A percentile compares a stretch with the other conserved stretches of the same genome.
Conservation (phyloP, 1,139 yeast genomes). For the Candida anutae region DNA sequence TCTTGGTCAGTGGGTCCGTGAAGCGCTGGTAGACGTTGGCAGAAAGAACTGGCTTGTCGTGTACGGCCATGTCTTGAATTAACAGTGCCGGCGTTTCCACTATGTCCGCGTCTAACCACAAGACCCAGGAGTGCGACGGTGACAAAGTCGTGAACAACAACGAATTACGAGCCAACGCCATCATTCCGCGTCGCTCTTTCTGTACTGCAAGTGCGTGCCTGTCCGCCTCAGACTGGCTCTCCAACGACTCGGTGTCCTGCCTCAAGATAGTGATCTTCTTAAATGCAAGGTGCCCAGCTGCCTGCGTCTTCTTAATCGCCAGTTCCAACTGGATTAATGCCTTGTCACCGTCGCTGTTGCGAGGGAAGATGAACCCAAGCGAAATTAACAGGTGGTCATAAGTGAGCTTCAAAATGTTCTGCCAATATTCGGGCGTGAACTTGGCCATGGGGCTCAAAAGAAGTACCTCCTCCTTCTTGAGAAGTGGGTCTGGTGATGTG, state of each 20-base stretch:
- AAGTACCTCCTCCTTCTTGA: conserved; percentile 73
- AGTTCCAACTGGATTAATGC: conserved; percentile 65
- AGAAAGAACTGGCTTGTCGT: conserved; percentile 78
- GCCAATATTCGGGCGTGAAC: conserved; percentile 83
- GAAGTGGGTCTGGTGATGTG: conserved; percentile 60
- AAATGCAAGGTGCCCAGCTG: conserved; percentile 52
- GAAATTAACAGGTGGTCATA: conserved; percentile 84
- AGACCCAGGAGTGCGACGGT: conserved; percentile 87
- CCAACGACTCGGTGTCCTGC: conserved; percentile 77
- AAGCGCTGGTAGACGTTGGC: conserved; percentile 91
- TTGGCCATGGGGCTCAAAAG: conserved; percentile 83
- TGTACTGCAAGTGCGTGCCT: conserved; percentile 69
- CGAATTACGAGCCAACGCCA: conserved; percentile 94
- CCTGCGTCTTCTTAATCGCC: conserved; percentile 53
- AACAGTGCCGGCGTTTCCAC: conserved; percentile 78
- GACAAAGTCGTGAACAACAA: conserved; percentile 82
- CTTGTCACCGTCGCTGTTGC: conserved; percentile 68
- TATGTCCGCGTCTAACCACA: conserved; percentile 94
- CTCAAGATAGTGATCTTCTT: conserved; percentile 79
- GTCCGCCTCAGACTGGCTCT: conserved; percentile 66
- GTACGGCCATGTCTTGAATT: conserved; percentile 81
- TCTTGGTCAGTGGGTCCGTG: conserved; percentile 47
- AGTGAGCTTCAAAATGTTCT: conserved; percentile 58
- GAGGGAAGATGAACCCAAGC: conserved; percentile 85
- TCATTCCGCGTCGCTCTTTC: conserved; percentile 77